Conservation (phyloP, 441 rosid genomes). For the Biscutella auriculata region DNA sequence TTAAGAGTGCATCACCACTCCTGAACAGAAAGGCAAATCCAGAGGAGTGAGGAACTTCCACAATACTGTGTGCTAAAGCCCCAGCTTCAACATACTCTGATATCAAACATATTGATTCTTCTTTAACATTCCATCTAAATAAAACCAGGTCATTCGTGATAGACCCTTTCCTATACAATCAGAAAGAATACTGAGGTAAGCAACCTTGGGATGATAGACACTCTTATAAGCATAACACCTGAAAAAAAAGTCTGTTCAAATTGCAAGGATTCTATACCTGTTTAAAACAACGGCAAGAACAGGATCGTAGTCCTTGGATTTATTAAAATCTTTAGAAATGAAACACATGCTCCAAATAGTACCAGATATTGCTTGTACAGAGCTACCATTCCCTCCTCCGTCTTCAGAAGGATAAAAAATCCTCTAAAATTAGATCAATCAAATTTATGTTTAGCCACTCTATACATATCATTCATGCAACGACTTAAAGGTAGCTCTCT, state of each 20-base stretch:
- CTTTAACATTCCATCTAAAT: constrained; percentile 60
- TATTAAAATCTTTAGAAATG: constrained; percentile 47
- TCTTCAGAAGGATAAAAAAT: constrained; percentile 64
- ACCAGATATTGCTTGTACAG: constrained; percentile 37
- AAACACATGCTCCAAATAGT: constrained; percentile 99
- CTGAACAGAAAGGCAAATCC: constrained; percentile 89
- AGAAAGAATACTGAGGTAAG: constrained; percentile 17
- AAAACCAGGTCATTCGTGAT: constrained; percentile 57
- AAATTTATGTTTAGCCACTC: constrained; percentile 16
- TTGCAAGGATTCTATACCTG: constrained; percentile 49
- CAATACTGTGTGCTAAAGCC: constrained; percentile 60
- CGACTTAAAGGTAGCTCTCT: neutral
- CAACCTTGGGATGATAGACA: constrained; percentile 15
- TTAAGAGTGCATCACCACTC: constrained; percentile 84
- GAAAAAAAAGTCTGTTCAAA: constrained; percentile 20
- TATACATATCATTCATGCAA: neutral
- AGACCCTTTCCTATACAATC: constrained; percentile 58
- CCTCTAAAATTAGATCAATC: constrained; percentile 37
- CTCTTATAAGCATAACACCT: constrained; percentile 5
- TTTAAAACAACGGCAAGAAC: constrained; percentile 76
- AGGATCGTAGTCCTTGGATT: constrained; percentile 60
- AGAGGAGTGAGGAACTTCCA: constrained; percentile 75
- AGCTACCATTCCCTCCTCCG: constrained; percentile 6
- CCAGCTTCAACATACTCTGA: constrained; percentile 63
- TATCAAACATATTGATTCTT: constrained; percentile 37